Evolutionary conservation across 2,329 filamentous ascomycete genomes (phyloP).

Genomic region (Alternaria novae-zelandiae): DNA sequence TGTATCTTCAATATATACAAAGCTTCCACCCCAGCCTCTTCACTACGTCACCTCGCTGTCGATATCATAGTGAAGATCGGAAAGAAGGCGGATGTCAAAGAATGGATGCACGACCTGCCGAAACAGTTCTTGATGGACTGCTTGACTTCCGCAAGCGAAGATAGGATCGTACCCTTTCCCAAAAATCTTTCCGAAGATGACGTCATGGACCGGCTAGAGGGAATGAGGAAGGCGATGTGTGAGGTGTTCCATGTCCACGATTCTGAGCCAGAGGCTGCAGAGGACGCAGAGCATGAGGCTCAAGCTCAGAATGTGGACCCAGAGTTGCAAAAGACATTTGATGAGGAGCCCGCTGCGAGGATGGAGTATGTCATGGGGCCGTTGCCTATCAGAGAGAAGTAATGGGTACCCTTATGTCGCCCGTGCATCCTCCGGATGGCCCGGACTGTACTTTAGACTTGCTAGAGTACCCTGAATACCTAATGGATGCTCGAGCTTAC

Average conservation of each 20-base stretch:
- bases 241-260: background rate
- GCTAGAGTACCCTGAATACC: too few relatives aligned
- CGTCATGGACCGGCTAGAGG: background rate
- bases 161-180: background rate
- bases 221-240: background rate
- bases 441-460: too few relatives aligned
- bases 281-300: background rate
- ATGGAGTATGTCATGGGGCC: background rate
- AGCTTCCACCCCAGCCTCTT: background rate
- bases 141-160: background rate
- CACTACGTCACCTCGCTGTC: background rate
- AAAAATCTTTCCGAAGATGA: background rate
- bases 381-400: background rate
- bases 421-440: too few relatives aligned
- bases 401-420: too few relatives aligned
- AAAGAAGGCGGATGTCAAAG: background rate
- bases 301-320: background rate
- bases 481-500: too few relatives aligned
- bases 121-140: background rate
- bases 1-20: background rate
- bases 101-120: background rate
- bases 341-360: background rate
- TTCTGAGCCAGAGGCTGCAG: background rate
- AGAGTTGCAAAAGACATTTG: background rate
- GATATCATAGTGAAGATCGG: background rate